Evolutionary conservation across 768 basidiomycete genomes (phyloP).

Genomic region (Aureoboletus auriporus): DNA sequence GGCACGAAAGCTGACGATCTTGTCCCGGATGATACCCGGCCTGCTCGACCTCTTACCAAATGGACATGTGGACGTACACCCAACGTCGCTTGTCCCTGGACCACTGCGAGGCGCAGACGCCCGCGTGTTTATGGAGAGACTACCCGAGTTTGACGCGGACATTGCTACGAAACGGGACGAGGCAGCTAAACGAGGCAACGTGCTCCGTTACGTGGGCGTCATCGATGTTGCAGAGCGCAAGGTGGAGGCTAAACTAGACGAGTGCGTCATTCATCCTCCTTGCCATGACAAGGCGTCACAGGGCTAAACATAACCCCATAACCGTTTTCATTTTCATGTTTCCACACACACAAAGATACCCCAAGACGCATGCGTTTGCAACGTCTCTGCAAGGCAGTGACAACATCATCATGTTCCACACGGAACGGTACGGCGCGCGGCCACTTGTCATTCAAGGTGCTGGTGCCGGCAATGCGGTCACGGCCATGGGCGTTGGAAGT

Average conservation of each 20-base stretch:
- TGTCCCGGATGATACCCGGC: constrained; percentile 71
- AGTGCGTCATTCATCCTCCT: constrained; percentile 44
- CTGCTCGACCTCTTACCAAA: constrained; percentile 53
- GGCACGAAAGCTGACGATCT: constrained; percentile 93
- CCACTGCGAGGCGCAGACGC: constrained; percentile 70
- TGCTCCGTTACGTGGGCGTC: constrained; percentile 91
- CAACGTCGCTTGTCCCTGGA: constrained; percentile 79
- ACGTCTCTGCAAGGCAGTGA: constrained; percentile 95
- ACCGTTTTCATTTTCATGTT: too few species aligned
- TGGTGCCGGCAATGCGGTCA: constrained; percentile 96
- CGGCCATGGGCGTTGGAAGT: constrained; percentile 95
- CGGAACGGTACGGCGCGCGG: constrained; percentile 81
- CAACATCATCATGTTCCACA: constrained; percentile 98
- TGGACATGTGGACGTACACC: constrained; percentile 79
- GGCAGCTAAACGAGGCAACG: constrained; percentile 75
- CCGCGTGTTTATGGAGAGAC: constrained; percentile 74
- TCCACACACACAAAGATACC: constrained; percentile 55
- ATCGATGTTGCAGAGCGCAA: constrained; percentile 66
- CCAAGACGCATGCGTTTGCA: constrained; percentile 87
- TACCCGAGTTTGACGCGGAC: constrained; percentile 79
- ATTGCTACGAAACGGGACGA: constrained; percentile 75
- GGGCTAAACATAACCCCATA: too few species aligned
- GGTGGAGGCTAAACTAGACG: constrained; percentile 86
- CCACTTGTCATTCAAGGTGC: constrained; percentile 94
- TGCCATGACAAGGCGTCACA: too few species aligned